These are phyloP conservation scores for Solanum sitiens DNA, from an alignment of 257 asterid species.

Conservation along the genomic window DNA sequence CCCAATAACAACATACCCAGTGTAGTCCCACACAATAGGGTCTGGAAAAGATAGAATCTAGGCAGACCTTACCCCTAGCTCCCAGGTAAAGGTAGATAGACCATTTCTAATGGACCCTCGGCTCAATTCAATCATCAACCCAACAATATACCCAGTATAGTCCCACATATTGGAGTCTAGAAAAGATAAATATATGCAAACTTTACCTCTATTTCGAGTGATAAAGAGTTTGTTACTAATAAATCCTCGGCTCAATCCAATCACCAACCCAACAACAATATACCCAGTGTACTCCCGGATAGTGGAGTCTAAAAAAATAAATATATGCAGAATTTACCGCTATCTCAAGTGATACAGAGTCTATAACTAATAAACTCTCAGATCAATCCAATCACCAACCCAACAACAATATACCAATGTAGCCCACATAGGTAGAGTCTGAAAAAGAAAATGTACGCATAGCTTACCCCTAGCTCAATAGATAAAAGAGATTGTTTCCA, in stretches of 20 bases:
- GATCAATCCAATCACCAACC: not conserved
- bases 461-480: not conserved
- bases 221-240: no score
- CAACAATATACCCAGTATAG: not conserved
- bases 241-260: not conserved
- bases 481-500: not conserved
- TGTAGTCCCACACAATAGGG: not conserved
- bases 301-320: not conserved
- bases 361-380: rapidly evolving
- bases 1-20: not conserved
- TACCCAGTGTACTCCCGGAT: no score
- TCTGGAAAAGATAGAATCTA: not conserved
- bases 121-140: no score
- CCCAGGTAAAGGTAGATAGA: not conserved
- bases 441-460: rapidly evolving
- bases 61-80: not conserved
- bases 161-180: not conserved
- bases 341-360: not conserved
- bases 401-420: not conserved
- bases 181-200: not conserved
- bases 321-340: not conserved
- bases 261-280: not conserved
- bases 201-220: no score
- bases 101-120: not conserved
- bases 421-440: not conserved